These are phyloP conservation scores for Phytophthora vignae DNA, from an alignment of 352 stramenopile species.

Conservation along the genomic window DNA sequence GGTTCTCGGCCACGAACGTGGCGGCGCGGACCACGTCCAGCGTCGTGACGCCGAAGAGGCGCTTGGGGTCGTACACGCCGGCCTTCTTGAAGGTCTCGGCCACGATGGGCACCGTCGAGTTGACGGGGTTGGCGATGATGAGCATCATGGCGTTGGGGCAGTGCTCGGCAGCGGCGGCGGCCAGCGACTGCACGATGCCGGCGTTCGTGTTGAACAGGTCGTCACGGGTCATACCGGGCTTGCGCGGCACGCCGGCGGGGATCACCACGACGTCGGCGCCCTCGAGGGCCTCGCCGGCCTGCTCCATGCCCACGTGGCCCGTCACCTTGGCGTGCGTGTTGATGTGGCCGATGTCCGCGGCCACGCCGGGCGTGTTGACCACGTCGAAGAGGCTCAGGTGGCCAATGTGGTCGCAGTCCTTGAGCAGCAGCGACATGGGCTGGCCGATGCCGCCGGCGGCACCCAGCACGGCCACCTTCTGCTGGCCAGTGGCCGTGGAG, in stretches of 20 bases:
- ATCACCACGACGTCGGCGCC: constrained; percentile 99
- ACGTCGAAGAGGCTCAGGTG: constrained; percentile 99
- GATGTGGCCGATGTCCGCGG: constrained; percentile 96
- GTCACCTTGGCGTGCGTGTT: constrained; percentile 87
- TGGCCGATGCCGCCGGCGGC: constrained; percentile 98
- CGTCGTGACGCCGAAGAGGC: constrained; percentile 98
- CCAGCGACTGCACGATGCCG: constrained; percentile 96
- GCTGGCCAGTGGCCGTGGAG: constrained; percentile 65
- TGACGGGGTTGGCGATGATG: constrained; percentile 99
- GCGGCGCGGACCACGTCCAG: constrained; percentile 98
- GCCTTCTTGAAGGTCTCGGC: constrained; percentile 98
- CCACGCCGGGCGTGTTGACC: constrained; percentile 97
- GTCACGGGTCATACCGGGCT: constrained; percentile 97
- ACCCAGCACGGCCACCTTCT: constrained; percentile 90
- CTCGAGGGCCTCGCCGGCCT: constrained; percentile 70
- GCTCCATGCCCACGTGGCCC: constrained; percentile 80
- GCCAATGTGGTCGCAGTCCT: constrained; percentile 96
- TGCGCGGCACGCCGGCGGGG: constrained; percentile 98
- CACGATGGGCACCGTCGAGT: constrained; percentile 99
- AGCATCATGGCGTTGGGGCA: constrained; percentile 97
- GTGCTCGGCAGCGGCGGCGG: constrained; percentile 93
- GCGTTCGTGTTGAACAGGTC: constrained; percentile 97
- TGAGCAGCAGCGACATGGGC: constrained; percentile 98
- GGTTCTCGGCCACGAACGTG: constrained; percentile 92
- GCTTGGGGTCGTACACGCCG: constrained; percentile 97